These are phyloP conservation scores for Dactylonectria estremocensis DNA, from an alignment of 2,329 filamentous ascomycete species.

Conservation along the genomic window DNA sequence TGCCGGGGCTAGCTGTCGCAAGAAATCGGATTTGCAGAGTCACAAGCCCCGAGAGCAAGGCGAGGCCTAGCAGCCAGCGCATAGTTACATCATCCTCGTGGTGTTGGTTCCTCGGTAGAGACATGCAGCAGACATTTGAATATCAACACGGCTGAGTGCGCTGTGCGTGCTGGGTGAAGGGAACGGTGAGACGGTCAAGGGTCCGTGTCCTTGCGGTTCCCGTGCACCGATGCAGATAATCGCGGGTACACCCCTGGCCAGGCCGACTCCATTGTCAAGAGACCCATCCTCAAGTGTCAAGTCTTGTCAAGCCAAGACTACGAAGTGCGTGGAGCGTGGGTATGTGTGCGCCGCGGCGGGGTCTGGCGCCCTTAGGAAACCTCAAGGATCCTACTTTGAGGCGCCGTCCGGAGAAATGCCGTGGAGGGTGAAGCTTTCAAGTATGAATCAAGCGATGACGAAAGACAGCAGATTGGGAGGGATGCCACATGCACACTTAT, in stretches of 20 bases:
- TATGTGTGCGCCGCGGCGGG: slow-evolving; percentile 5
- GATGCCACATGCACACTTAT: background rate
- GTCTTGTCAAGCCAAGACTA: background rate
- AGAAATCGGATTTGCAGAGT: slow-evolving; percentile 42
- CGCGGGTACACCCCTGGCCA: slow-evolving; percentile 25
- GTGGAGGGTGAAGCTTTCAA: slow-evolving; percentile 6
- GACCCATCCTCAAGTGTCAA: slow-evolving; percentile 18
- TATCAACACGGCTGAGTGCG: slow-evolving; percentile 9
- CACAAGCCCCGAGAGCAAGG: slow-evolving; percentile 17
- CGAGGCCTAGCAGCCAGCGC: slow-evolving; percentile 17
- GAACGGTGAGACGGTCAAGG: slow-evolving; percentile 18
- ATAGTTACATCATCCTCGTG: slow-evolving; percentile 24
- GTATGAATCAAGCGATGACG: slow-evolving; percentile 7
- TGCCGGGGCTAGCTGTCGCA: slow-evolving; percentile 33
- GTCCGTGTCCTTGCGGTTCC: slow-evolving; percentile 32
- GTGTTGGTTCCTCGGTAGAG: slow-evolving; percentile 3
- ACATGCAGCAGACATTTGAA: slow-evolving; percentile 23
- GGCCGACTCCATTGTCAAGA: background rate
- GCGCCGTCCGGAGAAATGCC: slow-evolving; percentile 43
- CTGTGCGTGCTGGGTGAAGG: slow-evolving; percentile 34
- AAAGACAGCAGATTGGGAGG: slow-evolving; percentile 1
- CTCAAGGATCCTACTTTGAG: slow-evolving; percentile 21
- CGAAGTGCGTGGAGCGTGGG: background rate
- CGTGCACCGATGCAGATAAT: slow-evolving; percentile 35
- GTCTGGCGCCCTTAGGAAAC: slow-evolving; percentile 27